These are phyloP conservation scores for Gynandropsis gynandra DNA, from an alignment of 345 rosid genomes.

Conservation along the genomic window DNA sequence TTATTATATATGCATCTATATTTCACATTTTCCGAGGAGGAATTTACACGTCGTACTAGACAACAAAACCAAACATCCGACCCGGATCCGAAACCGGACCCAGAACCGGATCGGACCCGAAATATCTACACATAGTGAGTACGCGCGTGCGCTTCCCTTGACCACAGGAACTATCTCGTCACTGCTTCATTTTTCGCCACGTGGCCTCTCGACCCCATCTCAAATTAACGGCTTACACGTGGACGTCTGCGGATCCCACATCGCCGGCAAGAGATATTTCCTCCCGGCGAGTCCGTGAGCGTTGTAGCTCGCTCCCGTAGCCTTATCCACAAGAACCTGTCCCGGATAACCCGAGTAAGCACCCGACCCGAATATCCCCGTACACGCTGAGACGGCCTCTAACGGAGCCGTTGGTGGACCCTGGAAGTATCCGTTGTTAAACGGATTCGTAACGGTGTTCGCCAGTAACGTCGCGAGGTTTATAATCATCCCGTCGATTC, in stretches of 20 bases:
- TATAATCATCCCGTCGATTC: slow-evolving; percentile 87
- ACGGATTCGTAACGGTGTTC: slow-evolving; percentile 75
- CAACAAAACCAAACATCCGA: too few relatives aligned
- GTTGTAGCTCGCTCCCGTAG: slow-evolving; percentile 71
- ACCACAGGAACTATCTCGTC: too few relatives aligned
- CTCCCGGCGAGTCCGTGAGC: slow-evolving; percentile 59
- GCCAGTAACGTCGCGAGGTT: slow-evolving; percentile 73
- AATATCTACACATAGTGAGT: too few relatives aligned
- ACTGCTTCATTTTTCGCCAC: slow-evolving; percentile 24
- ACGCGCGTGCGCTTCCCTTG: too few relatives aligned
- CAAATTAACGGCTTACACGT: slow-evolving; percentile 48
- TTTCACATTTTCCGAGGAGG: too few relatives aligned
- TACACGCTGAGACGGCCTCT: slow-evolving; percentile 72
- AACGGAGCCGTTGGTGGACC: slow-evolving; percentile 63
- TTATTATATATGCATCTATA: too few relatives aligned
- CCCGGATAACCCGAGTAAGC: slow-evolving; percentile 85
- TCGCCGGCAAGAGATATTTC: slow-evolving; percentile 78
- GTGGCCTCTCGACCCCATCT: slow-evolving; percentile 17
- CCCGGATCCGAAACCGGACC: too few relatives aligned
- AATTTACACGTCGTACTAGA: too few relatives aligned
- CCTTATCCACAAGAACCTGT: slow-evolving; percentile 49
- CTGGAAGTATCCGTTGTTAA: slow-evolving; percentile 58
- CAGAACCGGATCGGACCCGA: too few relatives aligned
- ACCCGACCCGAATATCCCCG: slow-evolving; percentile 74
- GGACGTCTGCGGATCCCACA: slow-evolving; percentile 79